These are phyloP conservation scores for Sporothrix mexicana DNA, from an alignment of 2,329 filamentous ascomycete species.

Conservation along the genomic window DNA sequence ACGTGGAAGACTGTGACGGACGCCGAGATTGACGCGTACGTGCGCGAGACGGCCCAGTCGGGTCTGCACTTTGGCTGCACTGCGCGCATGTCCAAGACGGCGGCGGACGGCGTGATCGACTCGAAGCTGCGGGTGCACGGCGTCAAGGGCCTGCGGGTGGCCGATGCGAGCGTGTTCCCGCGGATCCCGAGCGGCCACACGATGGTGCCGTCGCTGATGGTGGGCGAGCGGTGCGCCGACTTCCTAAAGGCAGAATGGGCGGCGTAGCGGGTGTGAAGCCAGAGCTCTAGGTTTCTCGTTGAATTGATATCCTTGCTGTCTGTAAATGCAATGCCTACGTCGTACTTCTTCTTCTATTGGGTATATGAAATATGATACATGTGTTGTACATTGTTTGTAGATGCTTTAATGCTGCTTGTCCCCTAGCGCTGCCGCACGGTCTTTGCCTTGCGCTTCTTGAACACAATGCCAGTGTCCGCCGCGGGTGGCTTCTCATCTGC, in stretches of 20 bases:
- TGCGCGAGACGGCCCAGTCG: conserved; percentile 36
- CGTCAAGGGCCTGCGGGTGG: conserved; percentile 38
- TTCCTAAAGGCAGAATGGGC: conserved; percentile 40
- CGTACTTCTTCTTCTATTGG: neutral
- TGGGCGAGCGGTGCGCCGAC: conserved; percentile 45
- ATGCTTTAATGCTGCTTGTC: no score
- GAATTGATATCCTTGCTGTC: neutral
- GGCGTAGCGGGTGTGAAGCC: neutral
- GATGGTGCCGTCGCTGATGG: conserved; percentile 43
- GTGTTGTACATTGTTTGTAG: neutral
- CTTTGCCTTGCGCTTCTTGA: conserved; percentile 80
- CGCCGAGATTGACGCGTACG: conserved; percentile 43
- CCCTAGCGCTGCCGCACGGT: conserved; percentile 63
- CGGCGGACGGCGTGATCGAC: conserved; percentile 40
- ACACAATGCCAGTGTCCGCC: conserved; percentile 50
- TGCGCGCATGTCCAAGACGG: conserved; percentile 46
- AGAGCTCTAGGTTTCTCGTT: no score
- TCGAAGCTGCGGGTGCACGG: conserved; percentile 41
- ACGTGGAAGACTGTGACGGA: conserved; percentile 42
- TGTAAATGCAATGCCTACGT: neutral
- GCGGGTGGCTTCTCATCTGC: neutral
- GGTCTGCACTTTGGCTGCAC: conserved; percentile 50
- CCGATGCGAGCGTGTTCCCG: conserved; percentile 45
- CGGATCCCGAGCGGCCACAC: conserved; percentile 42
- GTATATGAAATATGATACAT: conserved; percentile 18